Evolutionary conservation across 192 early-diverging fungal species (phyloP).

Genomic region (Geranomyces variabilis): DNA sequence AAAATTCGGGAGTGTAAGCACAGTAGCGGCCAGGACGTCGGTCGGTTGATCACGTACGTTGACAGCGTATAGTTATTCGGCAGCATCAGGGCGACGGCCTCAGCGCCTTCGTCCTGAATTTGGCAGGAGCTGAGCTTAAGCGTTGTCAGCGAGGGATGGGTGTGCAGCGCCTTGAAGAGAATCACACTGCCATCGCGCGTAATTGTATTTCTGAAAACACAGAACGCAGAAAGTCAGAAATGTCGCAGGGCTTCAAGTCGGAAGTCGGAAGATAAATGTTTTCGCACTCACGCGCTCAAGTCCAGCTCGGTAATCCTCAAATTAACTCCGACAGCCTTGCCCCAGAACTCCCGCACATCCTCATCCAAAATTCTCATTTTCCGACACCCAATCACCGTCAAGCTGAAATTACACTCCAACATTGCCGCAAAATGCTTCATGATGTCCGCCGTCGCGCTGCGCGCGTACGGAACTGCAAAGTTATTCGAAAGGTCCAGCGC

Average conservation of each 20-base stretch:
- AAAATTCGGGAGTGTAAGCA: neutral
- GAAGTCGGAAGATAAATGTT: neutral
- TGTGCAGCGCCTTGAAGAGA: slow-evolving; percentile 45
- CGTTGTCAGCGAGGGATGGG: slow-evolving; percentile 37
- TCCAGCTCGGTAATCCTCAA: slow-evolving; percentile 33
- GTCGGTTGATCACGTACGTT: slow-evolving; percentile 24
- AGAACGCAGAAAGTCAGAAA: neutral
- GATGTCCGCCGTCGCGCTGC: slow-evolving; percentile 39
- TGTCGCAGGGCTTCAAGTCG: too few relatives aligned
- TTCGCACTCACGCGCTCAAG: slow-evolving; percentile 41
- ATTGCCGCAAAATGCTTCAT: slow-evolving; percentile 45
- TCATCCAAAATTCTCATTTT: slow-evolving; percentile 53
- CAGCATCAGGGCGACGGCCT: slow-evolving; percentile 46
- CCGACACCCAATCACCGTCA: slow-evolving; percentile 30
- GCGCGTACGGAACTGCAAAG: slow-evolving; percentile 29
- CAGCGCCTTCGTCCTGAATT: slow-evolving; percentile 57
- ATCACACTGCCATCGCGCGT: slow-evolving; percentile 54
- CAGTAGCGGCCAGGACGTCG: too few relatives aligned
- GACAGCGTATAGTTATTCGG: slow-evolving; percentile 41
- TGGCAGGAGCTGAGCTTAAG: slow-evolving; percentile 52
- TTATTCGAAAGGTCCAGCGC: slow-evolving; percentile 47
- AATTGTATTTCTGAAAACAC: slow-evolving; percentile 45
- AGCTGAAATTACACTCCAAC: slow-evolving; percentile 38
- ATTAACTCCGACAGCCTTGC: slow-evolving; percentile 39
- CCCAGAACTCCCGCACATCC: slow-evolving; percentile 36